These are phyloP conservation scores for Epichloe sp. DNA, from an alignment of 2,329 filamentous ascomycete species.

Conservation along the genomic window DNA sequence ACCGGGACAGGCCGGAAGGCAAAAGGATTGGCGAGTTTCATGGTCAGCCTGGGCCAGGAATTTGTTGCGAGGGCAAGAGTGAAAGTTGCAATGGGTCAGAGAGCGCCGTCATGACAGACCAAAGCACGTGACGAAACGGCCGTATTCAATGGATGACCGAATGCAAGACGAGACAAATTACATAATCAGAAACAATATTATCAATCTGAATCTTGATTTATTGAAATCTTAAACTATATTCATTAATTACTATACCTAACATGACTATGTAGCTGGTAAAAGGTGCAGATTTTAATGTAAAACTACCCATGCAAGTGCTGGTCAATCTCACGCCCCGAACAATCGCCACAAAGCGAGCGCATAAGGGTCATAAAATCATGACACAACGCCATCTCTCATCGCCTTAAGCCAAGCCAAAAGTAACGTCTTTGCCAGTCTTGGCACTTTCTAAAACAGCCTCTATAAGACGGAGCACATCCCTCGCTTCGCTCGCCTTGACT, in stretches of 20 bases:
- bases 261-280: no score
- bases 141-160: neutral
- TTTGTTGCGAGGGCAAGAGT: neutral
- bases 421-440: slow-evolving; percentile 31
- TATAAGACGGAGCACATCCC: slow-evolving; percentile 39
- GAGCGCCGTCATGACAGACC: neutral
- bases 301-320: no score
- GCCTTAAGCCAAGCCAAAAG: slow-evolving; percentile 10
- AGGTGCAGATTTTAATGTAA: no score
- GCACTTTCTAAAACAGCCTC: slow-evolving; percentile 39
- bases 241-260: no score
- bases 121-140: neutral
- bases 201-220: no score
- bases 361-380: no score
- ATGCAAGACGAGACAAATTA: no score
- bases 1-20: slow-evolving; percentile 73
- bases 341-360: no score
- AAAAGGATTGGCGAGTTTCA: slow-evolving; percentile 39
- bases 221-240: no score
- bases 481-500: slow-evolving; percentile 37
- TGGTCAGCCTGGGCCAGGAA: slow-evolving; percentile 4
- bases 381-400: no score
- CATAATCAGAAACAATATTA: no score
- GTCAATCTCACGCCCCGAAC: no score
- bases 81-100: neutral